These are phyloP conservation scores for Colletotrichum tofieldiae DNA, from an alignment of 2,329 filamentous ascomycete species.

Conservation along the genomic window DNA sequence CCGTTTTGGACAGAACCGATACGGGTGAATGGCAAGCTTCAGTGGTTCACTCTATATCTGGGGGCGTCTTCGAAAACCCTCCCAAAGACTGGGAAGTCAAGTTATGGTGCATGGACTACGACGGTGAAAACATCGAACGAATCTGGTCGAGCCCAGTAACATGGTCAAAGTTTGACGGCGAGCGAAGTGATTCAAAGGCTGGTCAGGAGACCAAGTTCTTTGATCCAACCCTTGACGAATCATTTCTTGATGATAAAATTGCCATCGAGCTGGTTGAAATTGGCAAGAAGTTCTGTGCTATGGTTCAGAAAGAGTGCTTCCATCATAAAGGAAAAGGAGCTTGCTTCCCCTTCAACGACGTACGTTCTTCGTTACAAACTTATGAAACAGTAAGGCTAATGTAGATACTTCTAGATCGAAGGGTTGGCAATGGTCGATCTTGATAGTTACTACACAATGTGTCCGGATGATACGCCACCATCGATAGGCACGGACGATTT, in stretches of 20 bases:
- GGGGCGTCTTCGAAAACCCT: slow-evolving; percentile 11
- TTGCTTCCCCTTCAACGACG: slow-evolving; percentile 41
- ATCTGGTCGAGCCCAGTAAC: not conserved
- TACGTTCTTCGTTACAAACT: slow-evolving; percentile 12
- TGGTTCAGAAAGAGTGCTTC: not conserved
- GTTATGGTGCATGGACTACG: not conserved
- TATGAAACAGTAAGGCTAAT: not conserved
- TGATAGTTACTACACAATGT: slow-evolving; percentile 14
- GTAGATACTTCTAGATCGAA: slow-evolving; percentile 9
- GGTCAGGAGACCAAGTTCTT: not conserved
- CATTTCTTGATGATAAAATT: not conserved
- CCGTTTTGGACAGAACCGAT: not conserved
- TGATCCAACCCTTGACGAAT: not conserved
- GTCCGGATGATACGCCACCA: not conserved
- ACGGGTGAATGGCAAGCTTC: not conserved
- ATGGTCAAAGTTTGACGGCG: slow-evolving; percentile 13
- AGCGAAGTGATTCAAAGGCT: not conserved
- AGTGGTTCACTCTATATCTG: not conserved
- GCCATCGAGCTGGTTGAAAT: not conserved
- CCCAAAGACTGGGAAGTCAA: not conserved
- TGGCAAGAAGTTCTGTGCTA: not conserved
- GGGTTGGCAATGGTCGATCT: slow-evolving; percentile 38
- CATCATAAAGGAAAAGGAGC: slow-evolving; percentile 22
- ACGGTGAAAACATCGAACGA: not conserved
- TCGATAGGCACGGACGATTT: slow-evolving; percentile 1